A percentile compares a stretch with the other conserved stretches of the same genome.
Evolutionary conservation across 1,284 basidiomycete species (phyloP).

Genomic region (Pterulicium gracile): DNA sequence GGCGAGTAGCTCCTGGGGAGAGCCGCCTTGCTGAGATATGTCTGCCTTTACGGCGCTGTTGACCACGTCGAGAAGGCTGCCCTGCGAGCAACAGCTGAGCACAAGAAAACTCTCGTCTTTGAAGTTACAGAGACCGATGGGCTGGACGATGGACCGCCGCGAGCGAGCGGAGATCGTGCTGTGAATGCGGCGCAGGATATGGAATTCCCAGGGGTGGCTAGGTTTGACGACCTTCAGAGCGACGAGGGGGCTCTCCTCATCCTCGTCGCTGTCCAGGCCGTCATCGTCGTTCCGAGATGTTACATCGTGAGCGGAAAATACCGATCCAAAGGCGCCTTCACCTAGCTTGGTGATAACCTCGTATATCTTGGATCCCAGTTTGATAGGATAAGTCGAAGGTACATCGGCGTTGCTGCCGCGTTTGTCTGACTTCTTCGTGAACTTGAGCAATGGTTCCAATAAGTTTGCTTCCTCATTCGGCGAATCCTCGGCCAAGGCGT

Average conservation of each 20-base stretch:
- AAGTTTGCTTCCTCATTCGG: conserved; percentile 40
- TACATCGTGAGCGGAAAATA: conserved; percentile 75
- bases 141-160: conserved; percentile 58
- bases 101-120: conserved; percentile 87
- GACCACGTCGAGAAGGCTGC: conserved; percentile 87
- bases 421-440: conserved; percentile 44
- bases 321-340: conserved; percentile 93
- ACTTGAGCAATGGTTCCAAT: conserved; percentile 60
- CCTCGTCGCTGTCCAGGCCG: conserved; percentile 49
- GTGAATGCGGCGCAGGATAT: conserved; percentile 75
- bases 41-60: conserved; percentile 71
- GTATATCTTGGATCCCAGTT: conserved; percentile 52
- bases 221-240: conserved; percentile 94
- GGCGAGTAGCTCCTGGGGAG: conserved; percentile 88
- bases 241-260: conserved; percentile 47
- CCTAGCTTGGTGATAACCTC: conserved; percentile 82
- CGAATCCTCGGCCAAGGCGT: conserved; percentile 61
- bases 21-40: conserved; percentile 66
- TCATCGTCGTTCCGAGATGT: conserved; percentile 32
- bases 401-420: conserved; percentile 32
- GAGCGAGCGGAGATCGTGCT: conserved; percentile 43
- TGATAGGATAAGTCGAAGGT: conserved; percentile 32
- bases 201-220: conserved; percentile 87
- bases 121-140: conserved; percentile 73
- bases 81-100: conserved; percentile 84